Evolutionary conservation across 225 moss, liverwort and hornwort genomes (phyloP).

Genomic region (Takakia lepidozioides): DNA sequence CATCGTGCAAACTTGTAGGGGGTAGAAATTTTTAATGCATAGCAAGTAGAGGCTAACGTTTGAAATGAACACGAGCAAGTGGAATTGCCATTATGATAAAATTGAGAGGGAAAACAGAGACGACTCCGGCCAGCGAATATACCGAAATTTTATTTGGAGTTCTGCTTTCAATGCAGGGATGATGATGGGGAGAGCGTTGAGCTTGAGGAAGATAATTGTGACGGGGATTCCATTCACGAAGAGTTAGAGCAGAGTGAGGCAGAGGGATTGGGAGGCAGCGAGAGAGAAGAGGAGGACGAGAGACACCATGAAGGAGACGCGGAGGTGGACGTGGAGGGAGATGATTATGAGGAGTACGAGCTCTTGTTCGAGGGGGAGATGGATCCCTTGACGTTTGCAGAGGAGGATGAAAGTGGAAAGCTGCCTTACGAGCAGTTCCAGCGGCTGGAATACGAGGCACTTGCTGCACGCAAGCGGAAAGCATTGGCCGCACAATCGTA

Average conservation of each 20-base stretch:
- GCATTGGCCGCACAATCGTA: conserved; percentile 42
- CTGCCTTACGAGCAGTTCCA: conserved; percentile 93
- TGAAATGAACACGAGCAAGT: too few relatives aligned
- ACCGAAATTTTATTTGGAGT: too few relatives aligned
- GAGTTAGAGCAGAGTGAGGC: conserved; percentile 19
- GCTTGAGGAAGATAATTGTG: too few relatives aligned
- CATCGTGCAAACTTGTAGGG: too few relatives aligned
- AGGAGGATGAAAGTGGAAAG: conserved; percentile 83
- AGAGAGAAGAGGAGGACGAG: conserved; percentile 35
- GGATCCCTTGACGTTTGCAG: conserved; percentile 88
- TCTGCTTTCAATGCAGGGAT: too few relatives aligned
- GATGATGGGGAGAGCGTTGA: too few relatives aligned
- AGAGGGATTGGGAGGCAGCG: conserved; percentile 17
- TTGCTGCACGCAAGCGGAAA: conserved; percentile 92
- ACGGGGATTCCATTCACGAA: too few relatives aligned
- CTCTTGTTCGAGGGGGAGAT: conserved; percentile 82
- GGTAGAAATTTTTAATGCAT: too few relatives aligned
- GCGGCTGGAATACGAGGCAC: conserved; percentile 94
- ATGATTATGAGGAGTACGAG: conserved; percentile 83
- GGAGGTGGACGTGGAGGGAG: conserved; percentile 54
- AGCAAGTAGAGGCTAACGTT: too few relatives aligned
- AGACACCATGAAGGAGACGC: conserved; percentile 29
- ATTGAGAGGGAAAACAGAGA: too few relatives aligned
- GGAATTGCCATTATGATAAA: too few relatives aligned
- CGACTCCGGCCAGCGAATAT: too few relatives aligned